phyloP scores from a whole-genome alignment of 306 rosid genomes.

The Corylus avellana region DNA sequence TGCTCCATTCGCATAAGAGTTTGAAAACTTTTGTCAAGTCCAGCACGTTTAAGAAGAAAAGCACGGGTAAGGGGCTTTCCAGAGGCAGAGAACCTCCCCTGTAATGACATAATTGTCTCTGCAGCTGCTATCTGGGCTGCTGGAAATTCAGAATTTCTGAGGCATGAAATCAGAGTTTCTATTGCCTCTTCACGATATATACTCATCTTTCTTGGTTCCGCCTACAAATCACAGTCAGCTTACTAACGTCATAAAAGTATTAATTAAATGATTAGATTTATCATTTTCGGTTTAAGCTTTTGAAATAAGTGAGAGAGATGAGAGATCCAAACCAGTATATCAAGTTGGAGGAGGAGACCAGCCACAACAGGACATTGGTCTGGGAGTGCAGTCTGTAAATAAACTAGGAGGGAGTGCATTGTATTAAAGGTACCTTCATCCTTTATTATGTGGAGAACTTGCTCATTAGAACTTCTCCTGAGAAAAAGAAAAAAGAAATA shows the following conservation, averaged over 20 bases:
- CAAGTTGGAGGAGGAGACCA: slow-evolving; percentile 88
- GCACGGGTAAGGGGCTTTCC: slow-evolving; percentile 70
- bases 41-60: slow-evolving; percentile 79
- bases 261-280: no score
- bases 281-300: no score
- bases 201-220: slow-evolving; percentile 91
- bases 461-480: slow-evolving; percentile 77
- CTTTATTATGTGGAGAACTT: slow-evolving; percentile 76
- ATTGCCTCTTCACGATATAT: slow-evolving; percentile 94
- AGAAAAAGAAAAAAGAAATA: slow-evolving; percentile 28
- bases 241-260: not conserved
- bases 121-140: slow-evolving; percentile 72
- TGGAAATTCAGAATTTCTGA: slow-evolving; percentile 65
- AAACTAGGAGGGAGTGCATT: slow-evolving; percentile 81
- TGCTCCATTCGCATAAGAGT: slow-evolving; percentile 49
- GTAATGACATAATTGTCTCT: slow-evolving; percentile 72
- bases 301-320: not conserved
- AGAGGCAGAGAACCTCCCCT: slow-evolving; percentile 67
- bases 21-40: slow-evolving; percentile 50
- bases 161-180: slow-evolving; percentile 80
- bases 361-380: slow-evolving; percentile 83
- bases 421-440: slow-evolving; percentile 83
- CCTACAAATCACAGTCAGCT: slow-evolving; percentile 44
- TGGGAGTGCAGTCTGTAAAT: slow-evolving; percentile 66
- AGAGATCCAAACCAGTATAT: slow-evolving; percentile 74